Evolutionary conservation across 371 early-diverging fungal genomes (phyloP), one percentile per base, ranked within the genome.

Genomic region (Mortierella sp.): DNA sequence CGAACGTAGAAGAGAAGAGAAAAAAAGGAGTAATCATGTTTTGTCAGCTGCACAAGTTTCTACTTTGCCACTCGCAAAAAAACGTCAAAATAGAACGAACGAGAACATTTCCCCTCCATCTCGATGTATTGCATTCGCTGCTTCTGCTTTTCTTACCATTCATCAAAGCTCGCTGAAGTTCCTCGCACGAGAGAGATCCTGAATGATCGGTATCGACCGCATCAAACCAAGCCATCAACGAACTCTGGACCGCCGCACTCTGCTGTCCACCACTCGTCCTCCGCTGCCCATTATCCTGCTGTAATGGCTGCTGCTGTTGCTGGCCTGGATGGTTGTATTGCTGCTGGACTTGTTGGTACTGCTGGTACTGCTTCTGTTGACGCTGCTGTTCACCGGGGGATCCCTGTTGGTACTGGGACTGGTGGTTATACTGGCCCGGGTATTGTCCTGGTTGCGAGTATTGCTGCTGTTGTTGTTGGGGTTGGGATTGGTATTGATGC

Each of bases 151-250:
- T 4, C 10, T 41, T 79, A 74, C 88, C 93, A 66, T 93, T 93
- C 45, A 92, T 86, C 41, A 93, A 74, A 11, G 92, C 93, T 29
- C 89, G 85, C 44, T 82, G 83, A 4, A 82, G 65, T 47, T 82
- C 83, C 31, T 77, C 76, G 31, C 83, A 82, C 7, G 78, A 74
- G 34, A 82, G 65, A 50, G 39, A 47, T 9, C 83, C 83, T 6
- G 83, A 82, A 39, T n/a, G 83, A 47, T 82, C 83, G 8, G 83
- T 82, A 50, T 82, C 83, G 19, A 82, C 83, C 5, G 83, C 83
- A 69, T 82, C 83, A 39, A 82, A 82, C 75, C 78, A 82, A 11
- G 66, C 75, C 55, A 69, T 74, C 50, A 82, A 66, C 16, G 83
- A 82, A 29, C 64, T 71, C 47, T 78, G 71, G 41, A 80, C 48